phyloP scores from a whole-genome alignment of 2,329 filamentous ascomycete genomes.

The Paecilomyces sp. region DNA sequence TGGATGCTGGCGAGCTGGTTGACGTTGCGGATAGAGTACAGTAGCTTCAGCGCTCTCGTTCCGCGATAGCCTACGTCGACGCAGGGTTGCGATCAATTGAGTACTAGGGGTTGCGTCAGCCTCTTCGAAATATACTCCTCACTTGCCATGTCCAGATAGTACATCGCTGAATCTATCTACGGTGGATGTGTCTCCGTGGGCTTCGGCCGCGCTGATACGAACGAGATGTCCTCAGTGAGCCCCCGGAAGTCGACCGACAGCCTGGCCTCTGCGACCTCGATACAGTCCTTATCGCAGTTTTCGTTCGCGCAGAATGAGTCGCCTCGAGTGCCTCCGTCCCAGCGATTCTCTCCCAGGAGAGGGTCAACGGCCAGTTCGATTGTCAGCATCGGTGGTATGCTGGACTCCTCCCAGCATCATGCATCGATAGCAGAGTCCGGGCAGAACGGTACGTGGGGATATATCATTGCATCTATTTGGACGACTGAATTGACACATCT shows the following conservation, averaged over 20 bases:
- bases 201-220: constrained; percentile 26
- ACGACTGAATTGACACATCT: background rate
- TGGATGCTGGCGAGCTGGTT: background rate
- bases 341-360: constrained; percentile 46
- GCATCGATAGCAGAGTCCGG: constrained; percentile 64
- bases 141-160: background rate
- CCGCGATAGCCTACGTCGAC: background rate
- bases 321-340: constrained; percentile 22
- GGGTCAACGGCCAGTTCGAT: constrained; percentile 84
- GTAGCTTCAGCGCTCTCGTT: background rate
- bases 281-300: constrained; percentile 45
- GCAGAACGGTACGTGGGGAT: constrained; percentile 61
- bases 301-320: constrained; percentile 29
- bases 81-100: background rate
- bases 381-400: constrained; percentile 74
- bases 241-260: constrained; percentile 62
- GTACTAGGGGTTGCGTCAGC: background rate
- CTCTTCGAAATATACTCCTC: background rate
- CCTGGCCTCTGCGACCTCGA: constrained; percentile 49
- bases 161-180: constrained; percentile 13
- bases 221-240: constrained; percentile 54
- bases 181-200: constrained; percentile 20
- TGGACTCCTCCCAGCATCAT: constrained; percentile 59
- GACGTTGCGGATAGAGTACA: background rate
- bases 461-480: background rate